These are phyloP conservation scores for Suillus subluteus DNA, from an alignment of 768 basidiomycete genomes.

Conservation along the genomic window DNA sequence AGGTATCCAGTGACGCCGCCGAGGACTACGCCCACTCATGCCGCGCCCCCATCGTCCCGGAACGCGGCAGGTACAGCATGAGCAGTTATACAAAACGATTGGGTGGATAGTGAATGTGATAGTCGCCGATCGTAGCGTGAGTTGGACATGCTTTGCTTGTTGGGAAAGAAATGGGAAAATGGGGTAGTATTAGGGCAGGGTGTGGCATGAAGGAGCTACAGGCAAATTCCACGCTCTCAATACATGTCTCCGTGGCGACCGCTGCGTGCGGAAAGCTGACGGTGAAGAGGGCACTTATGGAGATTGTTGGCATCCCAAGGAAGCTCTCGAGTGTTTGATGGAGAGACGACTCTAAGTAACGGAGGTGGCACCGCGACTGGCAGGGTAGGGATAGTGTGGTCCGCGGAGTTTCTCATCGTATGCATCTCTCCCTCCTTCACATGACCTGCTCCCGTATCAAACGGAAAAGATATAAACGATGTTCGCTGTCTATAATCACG, in stretches of 20 bases:
- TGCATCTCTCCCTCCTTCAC: neutral
- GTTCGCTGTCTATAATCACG: constrained; percentile 14
- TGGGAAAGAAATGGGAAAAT: neutral
- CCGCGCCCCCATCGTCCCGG: neutral
- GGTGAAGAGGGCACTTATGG: constrained; percentile 20
- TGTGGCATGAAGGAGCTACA: neutral
- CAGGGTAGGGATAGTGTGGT: constrained; percentile 9
- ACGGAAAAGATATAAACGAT: constrained; percentile 7
- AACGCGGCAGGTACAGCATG: neutral
- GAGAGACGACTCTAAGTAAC: neutral
- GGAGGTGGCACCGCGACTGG: neutral
- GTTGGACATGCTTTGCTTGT: neutral
- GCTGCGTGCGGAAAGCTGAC: constrained; percentile 26
- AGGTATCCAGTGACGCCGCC: constrained; percentile 30
- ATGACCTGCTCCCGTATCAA: constrained; percentile 2
- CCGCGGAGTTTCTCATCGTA: constrained; percentile 9
- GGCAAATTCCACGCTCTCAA: neutral
- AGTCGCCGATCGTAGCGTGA: neutral
- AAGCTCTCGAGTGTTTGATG: constrained; percentile 21
- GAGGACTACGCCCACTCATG: neutral
- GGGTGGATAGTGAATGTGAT: constrained; percentile 1
- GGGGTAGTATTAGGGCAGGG: neutral
- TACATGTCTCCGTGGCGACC: constrained; percentile 15
- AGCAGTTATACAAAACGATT: constrained; percentile 7
- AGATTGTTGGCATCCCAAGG: constrained; percentile 28